Base-by-base conservation (phyloP, 306 rosid genomes). In the Corylus avellana region DNA sequence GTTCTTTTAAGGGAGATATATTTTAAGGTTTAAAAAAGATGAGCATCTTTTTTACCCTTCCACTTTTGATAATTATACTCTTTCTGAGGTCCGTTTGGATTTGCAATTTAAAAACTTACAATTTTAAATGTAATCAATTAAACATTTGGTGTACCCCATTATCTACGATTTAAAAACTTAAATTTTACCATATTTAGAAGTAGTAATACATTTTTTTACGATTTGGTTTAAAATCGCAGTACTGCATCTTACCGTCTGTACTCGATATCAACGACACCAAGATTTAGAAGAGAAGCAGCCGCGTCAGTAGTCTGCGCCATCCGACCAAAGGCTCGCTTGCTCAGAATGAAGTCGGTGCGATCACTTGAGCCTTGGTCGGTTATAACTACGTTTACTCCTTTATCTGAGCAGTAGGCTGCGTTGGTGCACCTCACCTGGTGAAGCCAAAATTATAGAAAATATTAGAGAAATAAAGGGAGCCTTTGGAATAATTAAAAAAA, bases 301-400 rank as follows among this genome's bases (percentile, higher is more conserved):
- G 86, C 85, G 35, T 90, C 86, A 50, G 83, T 11, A 46, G 85
- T 92, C 75, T 87, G 91, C 77, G 97, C 98, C 97, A 94, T 91
- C 20, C 68, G 39, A 57, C 86, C 22, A 49, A 85, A 94, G 73
- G 98, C 97, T 78, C 87, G 79, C 83, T 79, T 76, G 87, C 95
- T 94, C 64, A 94, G 82, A 78, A 94, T 86, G 55, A 94, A 94
- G 57, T 92, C 97, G 0, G 98, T 92, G 77, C 75, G 70, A 58
- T 44, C 70, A 17, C 97, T 72, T 18, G 95, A 88, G 39, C 97
- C 98, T 70, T 88, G 90, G 76, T 95, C 97, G 0, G 98, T 94
- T 85, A 91, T 83, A 74, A 91, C 97, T 14, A 91, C 81, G 1
- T 87, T 90, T 35, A 80, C 92, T 75, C 98, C 97, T 0, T 92